phyloP scores from a whole-genome alignment of 768 basidiomycete genomes.

The Lentinula sp. region DNA sequence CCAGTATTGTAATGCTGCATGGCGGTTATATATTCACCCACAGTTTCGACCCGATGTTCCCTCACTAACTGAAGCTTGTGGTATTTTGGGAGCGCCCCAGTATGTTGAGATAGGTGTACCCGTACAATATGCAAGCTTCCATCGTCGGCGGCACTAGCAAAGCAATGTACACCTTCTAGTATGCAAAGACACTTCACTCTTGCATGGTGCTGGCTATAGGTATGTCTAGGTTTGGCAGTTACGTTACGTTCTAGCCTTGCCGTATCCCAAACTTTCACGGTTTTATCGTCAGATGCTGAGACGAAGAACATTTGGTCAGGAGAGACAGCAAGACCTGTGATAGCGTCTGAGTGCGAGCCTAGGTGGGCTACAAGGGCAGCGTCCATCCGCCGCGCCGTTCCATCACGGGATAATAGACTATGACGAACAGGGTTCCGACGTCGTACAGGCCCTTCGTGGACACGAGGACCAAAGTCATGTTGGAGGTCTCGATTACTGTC shows the following conservation, averaged over 20 bases:
- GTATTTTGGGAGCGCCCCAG: constrained; percentile 76
- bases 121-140: constrained; percentile 81
- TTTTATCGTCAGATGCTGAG: constrained; percentile 90
- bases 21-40: constrained; percentile 77
- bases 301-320: constrained; percentile 96
- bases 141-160: constrained; percentile 81
- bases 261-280: constrained; percentile 89
- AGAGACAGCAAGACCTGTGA: constrained; percentile 79
- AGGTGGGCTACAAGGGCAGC: constrained; percentile 82
- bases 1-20: constrained; percentile 80
- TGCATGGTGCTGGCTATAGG: constrained; percentile 66
- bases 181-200: constrained; percentile 67
- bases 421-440: constrained; percentile 71
- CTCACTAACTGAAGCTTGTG: constrained; percentile 73
- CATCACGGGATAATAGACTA: constrained; percentile 62
- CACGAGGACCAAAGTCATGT: constrained; percentile 86
- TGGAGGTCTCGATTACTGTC: constrained; percentile 83
- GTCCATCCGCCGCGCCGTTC: constrained; percentile 53
- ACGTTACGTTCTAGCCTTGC: constrained; percentile 92
- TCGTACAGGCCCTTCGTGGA: constrained; percentile 76
- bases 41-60: constrained; percentile 67
- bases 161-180: constrained; percentile 83
- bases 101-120: constrained; percentile 59
- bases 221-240: constrained; percentile 74
- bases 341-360: constrained; percentile 70